A percentile compares a stretch with the other conserved stretches of the same genome.
These are phyloP conservation scores for Glycine soja DNA, from an alignment of 306 rosid genomes.

Conservation along the genomic window DNA sequence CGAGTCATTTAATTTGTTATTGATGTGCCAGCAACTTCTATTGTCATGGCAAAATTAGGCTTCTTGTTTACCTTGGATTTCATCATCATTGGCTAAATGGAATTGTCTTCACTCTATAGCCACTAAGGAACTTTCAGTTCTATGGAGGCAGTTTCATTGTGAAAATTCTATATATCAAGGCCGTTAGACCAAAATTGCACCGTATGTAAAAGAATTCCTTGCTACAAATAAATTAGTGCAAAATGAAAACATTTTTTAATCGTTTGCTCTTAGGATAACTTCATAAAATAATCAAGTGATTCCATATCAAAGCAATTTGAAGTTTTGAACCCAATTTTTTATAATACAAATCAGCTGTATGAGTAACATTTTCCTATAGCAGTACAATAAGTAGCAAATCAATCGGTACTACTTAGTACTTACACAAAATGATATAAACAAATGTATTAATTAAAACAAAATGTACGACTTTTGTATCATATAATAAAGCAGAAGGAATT, in stretches of 20 bases:
- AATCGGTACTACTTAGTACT: conserved; percentile 1
- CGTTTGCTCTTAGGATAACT: not conserved
- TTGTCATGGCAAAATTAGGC: not conserved
- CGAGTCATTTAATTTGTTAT: not conserved
- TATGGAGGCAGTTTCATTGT: not conserved
- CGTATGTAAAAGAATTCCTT: not conserved
- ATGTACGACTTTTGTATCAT: not conserved
- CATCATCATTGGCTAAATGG: not conserved
- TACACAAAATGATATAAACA: conserved; percentile 21
- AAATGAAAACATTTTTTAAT: not conserved
- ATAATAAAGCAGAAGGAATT: not conserved
- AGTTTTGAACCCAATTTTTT: not conserved
- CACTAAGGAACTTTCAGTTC: not conserved
- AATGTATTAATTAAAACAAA: conserved; percentile 15
- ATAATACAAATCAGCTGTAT: not conserved
- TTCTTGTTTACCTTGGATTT: not conserved
- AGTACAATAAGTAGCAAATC: not conserved
- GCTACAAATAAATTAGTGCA: not conserved
- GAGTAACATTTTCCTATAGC: not conserved
- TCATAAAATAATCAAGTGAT: conserved; percentile 5
- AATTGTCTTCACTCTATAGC: conserved; percentile 5
- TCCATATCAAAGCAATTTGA: conserved; percentile 16
- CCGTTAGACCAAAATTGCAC: not conserved
- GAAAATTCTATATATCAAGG: not conserved
- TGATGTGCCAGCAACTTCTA: not conserved